Evolutionary conservation across 169 alveolate species (phyloP), one percentile per base, ranked within the genome.

Genomic region (Amoebophrya sp.): DNA sequence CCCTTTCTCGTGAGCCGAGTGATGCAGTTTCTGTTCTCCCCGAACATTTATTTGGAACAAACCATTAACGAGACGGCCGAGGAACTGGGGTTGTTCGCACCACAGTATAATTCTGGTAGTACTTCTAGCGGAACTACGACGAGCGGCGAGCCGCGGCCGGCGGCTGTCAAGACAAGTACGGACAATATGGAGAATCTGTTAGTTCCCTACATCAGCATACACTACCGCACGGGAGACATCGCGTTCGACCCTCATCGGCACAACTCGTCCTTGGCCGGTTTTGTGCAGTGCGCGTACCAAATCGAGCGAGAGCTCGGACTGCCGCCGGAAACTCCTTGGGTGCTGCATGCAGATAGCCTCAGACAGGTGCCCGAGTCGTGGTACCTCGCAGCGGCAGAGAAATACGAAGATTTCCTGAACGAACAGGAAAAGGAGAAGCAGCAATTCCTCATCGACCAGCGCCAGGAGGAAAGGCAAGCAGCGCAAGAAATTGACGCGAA

Each of bases 211-310:
- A 88, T 88, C 90, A 40, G 53, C 32, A 88, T 88, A 1, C 90
- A 88, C 40, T 88, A 33, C 29, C 35, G 90, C 1, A 88, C 53
- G 2, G 90, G 90, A 0, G 90, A 88, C 66, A n/a, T 35, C 35
- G 53, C 35, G 47, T 38, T 88, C 25, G 90, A 88, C 29, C 90
- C 90, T 7, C 35, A 88, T 14, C 90, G 90, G 41, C 90, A 88
- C 32, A 40, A 40, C 32, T 32, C 40, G 54, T 33, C 90, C 0
- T 3, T 88, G 40, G 47, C 14, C 1, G 90, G 32, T 0, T 88
- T 88, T 40, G 0, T 88, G 40, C n/a, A 14, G 25, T 88, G 90
- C 32, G 90, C 90, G n/a, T 2, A 0, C 29, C 40, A 32, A 10
- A 32, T 88, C 3, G 90, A 88, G 40, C 32, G 40, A 3, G 90